Base-by-base conservation (phyloP, 2,329 filamentous ascomycete species). In the Penicillium sumatraense region DNA sequence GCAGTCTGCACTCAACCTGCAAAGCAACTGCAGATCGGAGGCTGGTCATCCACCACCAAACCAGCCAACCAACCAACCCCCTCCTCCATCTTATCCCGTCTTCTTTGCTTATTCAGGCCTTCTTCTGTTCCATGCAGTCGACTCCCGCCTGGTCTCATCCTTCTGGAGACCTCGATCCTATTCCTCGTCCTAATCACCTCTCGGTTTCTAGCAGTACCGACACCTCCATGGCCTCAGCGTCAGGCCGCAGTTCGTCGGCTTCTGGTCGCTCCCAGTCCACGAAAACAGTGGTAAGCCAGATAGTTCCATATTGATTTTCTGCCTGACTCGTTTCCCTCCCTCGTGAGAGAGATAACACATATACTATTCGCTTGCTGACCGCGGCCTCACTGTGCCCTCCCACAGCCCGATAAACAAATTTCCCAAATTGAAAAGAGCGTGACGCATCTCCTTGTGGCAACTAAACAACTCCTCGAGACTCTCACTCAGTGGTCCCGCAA, bases 361-460 rank as follows among this genome's bases (percentile, higher is more conserved):
- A n/a, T n/a, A 54, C 36, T 51, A 41, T 42, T 29, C 20, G 47
- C 58, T 35, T 33, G 52, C 49, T 42, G 31, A 21, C 4, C n/a
- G 16, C 35, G 40, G 29, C 26, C 54, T 27, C 13, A 3, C 14
- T 5, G 10, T 10, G 18, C 31, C 20, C 11, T 24, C 26, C 5
- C 14, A 60, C 69, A 89, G 88, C 80, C 86, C 75, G 80, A 87
- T 80, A 80, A 90, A 81, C 81, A 91, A 65, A 84, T 99, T 64
- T 97, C 93, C 49, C 93, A 96, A 75, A 99, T 99, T 76, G 95
- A 99, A 80, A 98, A 97, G 81, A 97, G 93, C 73, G 95, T 99
- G 61, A 97, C 93, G 10, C 95, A 99, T 73, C 89, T 99, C 41
- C 87, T 99, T 31, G 93, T 99, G 63, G 95, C 95, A 31, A 99